Conservation (phyloP, 495 filamentous ascomycete species). For the Aspergillus cristatus region DNA sequence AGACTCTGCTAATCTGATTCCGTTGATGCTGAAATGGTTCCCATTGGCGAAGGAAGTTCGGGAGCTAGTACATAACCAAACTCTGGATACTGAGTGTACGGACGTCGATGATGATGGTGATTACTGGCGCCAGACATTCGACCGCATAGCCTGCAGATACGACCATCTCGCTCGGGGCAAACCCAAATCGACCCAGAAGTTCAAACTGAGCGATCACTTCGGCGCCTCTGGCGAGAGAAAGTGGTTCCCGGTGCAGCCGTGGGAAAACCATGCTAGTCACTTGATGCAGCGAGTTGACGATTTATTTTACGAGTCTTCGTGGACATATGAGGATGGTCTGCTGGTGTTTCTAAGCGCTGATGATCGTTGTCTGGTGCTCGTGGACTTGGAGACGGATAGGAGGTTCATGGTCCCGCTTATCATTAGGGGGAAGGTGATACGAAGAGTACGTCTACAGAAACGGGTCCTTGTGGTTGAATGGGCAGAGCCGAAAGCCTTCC, state of each 20-base stretch:
- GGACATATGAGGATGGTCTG: constrained; percentile 53
- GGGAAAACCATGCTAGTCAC: constrained; percentile 46
- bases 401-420: constrained; percentile 47
- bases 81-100: neutral
- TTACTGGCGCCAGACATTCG: constrained; percentile 39
- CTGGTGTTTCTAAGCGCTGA: constrained; percentile 45
- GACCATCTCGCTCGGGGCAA: constrained; percentile 40
- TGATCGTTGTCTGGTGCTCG: constrained; percentile 36
- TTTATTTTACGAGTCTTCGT: constrained; percentile 46
- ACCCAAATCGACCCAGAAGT: constrained; percentile 41
- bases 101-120: constrained; percentile 2
- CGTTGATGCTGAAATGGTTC: constrained; percentile 43
- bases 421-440: constrained; percentile 42
- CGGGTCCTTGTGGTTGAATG: constrained; percentile 55
- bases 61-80: constrained; percentile 7
- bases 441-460: constrained; percentile 48
- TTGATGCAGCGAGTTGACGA: constrained; percentile 28
- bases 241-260: constrained; percentile 45
- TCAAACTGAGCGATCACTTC: constrained; percentile 27
- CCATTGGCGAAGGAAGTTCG: constrained; percentile 47
- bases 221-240: constrained; percentile 24
- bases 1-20: constrained; percentile 33
- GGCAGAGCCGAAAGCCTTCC: constrained; percentile 50
- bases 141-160: constrained; percentile 48
- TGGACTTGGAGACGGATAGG: constrained; percentile 43